phyloP scores from a whole-genome alignment of 805 yeast species.

The Cyberlindnera xishuangbannaensis region DNA sequence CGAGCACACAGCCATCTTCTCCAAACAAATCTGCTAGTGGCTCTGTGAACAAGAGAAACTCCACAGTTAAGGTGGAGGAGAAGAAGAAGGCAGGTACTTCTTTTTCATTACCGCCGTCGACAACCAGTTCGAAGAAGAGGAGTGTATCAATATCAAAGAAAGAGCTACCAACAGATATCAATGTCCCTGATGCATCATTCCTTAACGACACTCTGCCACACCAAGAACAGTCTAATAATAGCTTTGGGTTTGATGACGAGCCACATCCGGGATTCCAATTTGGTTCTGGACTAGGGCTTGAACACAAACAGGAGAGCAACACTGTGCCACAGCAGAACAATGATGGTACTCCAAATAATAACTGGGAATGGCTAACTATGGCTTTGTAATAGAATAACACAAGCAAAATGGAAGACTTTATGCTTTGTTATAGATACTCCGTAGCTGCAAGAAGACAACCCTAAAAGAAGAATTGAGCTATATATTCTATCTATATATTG shows the following conservation, averaged over 20 bases:
- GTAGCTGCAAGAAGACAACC: no score
- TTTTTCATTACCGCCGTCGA: no score
- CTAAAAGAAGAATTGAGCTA: no score
- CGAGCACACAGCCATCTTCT: slow-evolving; percentile 14
- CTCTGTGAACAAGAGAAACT: slow-evolving; percentile 1
- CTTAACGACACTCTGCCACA: no score
- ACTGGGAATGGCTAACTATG: slow-evolving; percentile 28
- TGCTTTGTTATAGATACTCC: no score
- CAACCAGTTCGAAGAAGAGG: slow-evolving; percentile 6
- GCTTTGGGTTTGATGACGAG: slow-evolving; percentile 10
- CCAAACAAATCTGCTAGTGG: slow-evolving; percentile 10
- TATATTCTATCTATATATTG: no score
- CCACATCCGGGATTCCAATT: slow-evolving; percentile 11
- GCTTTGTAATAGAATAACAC: slow-evolving; percentile 13
- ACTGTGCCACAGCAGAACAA: slow-evolving; percentile 2
- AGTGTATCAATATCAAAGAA: no score
- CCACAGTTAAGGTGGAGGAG: slow-evolving; percentile 2
- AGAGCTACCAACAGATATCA: no score
- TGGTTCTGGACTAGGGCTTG: slow-evolving; percentile 10
- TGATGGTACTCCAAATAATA: slow-evolving; percentile 19
- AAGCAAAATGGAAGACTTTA: no score
- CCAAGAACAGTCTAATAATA: no score
- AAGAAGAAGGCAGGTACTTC: slow-evolving; percentile 9
- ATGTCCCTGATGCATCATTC: no score
- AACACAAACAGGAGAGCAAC: slow-evolving; percentile 4